Percentiles rank a stretch among this genome's conserved stretches.
Evolutionary conservation across 257 asterid genomes (phyloP).

Genomic region (Fraxinus pennsylvanica): DNA sequence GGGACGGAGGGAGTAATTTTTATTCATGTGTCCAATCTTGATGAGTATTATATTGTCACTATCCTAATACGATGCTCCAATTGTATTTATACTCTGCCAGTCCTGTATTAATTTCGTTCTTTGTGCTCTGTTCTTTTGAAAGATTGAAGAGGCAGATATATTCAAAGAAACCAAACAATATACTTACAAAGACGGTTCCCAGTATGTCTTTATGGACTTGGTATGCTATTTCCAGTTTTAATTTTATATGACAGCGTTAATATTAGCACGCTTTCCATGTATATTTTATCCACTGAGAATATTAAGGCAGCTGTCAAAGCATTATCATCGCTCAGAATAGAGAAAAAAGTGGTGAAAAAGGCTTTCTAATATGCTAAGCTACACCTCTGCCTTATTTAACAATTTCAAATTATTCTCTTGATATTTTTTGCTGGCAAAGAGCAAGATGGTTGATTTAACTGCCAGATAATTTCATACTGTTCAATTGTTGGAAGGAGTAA

Average conservation of each 20-base stretch:
- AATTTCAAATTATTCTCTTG: no score
- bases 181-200: constrained; percentile 90
- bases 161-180: constrained; percentile 82
- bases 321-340: not conserved
- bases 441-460: constrained; percentile 5
- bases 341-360: not conserved
- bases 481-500: not conserved
- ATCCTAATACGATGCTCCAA: not conserved
- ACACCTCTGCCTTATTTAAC: not conserved
- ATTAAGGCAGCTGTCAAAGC: not conserved
- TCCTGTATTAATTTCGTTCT: constrained; percentile 15
- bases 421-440: not conserved
- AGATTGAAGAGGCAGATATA: constrained; percentile 87
- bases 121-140: constrained; percentile 28
- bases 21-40: not conserved
- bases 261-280: not conserved
- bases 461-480: not conserved
- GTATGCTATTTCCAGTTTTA: constrained; percentile 32
- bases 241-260: not conserved
- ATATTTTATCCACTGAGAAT: constrained; percentile 9
- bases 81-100: not conserved
- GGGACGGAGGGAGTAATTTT: no score
- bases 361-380: not conserved
- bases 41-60: not conserved
- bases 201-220: constrained; percentile 94